Evolutionary conservation across 2,329 filamentous ascomycete genomes (phyloP).

Genomic region (Parastagonospora avenae): DNA sequence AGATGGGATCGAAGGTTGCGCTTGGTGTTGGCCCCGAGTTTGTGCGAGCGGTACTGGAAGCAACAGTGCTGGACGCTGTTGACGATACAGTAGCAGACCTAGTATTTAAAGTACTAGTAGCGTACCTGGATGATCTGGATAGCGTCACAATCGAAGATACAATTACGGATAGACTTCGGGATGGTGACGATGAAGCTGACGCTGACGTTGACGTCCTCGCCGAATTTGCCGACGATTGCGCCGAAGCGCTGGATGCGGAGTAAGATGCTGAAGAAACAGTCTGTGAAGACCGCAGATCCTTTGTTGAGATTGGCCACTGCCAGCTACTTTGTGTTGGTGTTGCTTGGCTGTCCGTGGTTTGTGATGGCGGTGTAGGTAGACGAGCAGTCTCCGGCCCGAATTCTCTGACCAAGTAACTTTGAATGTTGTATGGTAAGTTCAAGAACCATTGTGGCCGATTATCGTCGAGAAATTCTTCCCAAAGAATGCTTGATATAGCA

Average conservation of each 20-base stretch:
- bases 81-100: neutral
- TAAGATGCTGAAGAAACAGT: conserved; percentile 2
- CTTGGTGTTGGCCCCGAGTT: conserved; percentile 10
- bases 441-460: conserved; percentile 42
- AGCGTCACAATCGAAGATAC: neutral
- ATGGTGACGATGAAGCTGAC: no score
- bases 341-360: conserved; percentile 10
- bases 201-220: neutral
- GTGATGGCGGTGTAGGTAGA: conserved; percentile 22
- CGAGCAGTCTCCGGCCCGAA: conserved; percentile 40
- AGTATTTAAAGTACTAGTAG: neutral
- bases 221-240: conserved; percentile 5
- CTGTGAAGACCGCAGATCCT: conserved; percentile 1
- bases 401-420: conserved; percentile 39
- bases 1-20: conserved; percentile 18
- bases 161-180: neutral
- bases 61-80: neutral
- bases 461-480: conserved; percentile 40
- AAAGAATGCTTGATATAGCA: conserved; percentile 42
- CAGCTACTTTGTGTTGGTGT: conserved; percentile 2
- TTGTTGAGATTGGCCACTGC: conserved; percentile 4
- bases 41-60: conserved; percentile 2
- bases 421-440: conserved; percentile 39
- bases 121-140: conserved; percentile 8
- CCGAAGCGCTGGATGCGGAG: conserved; percentile 5